Conservation (phyloP, 1,139 yeast genomes). For the Blastobotrys niveus region DNA sequence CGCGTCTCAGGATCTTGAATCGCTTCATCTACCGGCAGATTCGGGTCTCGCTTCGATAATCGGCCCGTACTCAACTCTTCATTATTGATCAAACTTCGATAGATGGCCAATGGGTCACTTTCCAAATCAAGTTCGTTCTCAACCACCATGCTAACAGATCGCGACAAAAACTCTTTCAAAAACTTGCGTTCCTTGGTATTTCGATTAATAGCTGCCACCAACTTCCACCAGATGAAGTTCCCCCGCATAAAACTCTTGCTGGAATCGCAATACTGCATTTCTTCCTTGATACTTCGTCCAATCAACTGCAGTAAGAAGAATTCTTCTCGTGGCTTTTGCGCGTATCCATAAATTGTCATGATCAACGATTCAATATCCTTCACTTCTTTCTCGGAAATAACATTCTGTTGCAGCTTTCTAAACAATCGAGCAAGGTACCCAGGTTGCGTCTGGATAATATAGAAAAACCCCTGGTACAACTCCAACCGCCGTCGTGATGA, state of each 20-base stretch:
- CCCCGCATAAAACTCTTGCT: conserved; percentile 29
- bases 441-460: conserved; percentile 80
- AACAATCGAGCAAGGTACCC: conserved; percentile 60
- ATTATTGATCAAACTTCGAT: conserved; percentile 42
- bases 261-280: conserved; percentile 32
- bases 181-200: conserved; percentile 55
- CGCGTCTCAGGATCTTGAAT: conserved; percentile 74
- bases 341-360: conserved; percentile 44
- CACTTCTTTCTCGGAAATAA: conserved; percentile 32
- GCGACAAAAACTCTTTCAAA: conserved; percentile 50
- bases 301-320: conserved; percentile 61
- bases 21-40: conserved; percentile 58
- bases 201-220: conserved; percentile 53
- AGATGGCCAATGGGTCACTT: conserved; percentile 66
- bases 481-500: conserved; percentile 44
- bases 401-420: conserved; percentile 27
- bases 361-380: conserved; percentile 45
- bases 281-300: conserved; percentile 46
- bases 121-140: conserved; percentile 62
- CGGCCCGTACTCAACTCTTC: conserved; percentile 43
- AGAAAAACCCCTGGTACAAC: conserved; percentile 71
- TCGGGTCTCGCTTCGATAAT: conserved; percentile 42
- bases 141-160: conserved; percentile 44
- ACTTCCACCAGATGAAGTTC: conserved; percentile 42
- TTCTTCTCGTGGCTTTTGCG: conserved; percentile 58